Evolutionary conservation across 2,329 filamentous ascomycete genomes (phyloP).

Genomic region (Diaporthe humulicola): DNA sequence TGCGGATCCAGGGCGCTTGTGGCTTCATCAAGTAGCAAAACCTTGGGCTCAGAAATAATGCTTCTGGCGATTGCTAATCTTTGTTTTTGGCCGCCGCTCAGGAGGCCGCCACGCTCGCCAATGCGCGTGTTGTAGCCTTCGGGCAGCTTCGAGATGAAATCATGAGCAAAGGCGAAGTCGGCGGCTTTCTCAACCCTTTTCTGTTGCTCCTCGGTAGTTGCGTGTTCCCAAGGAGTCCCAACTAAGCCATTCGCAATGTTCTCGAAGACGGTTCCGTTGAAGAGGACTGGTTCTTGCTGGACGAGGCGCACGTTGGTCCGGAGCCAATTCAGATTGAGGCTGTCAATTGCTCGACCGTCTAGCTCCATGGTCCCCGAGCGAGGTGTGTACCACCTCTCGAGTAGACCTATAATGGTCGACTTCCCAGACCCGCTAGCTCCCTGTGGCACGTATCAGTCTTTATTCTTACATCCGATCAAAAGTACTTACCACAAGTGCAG

Average conservation of each 20-base stretch:
- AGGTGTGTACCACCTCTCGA: constrained; percentile 67
- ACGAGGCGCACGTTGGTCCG: constrained; percentile 49
- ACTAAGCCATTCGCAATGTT: constrained; percentile 65
- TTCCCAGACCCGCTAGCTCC: constrained; percentile 65
- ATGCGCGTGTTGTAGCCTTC: constrained; percentile 76
- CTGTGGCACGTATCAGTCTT: background rate
- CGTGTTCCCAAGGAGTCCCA: constrained; percentile 55
- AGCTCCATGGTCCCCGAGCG: constrained; percentile 46
- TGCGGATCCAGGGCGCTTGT: constrained; percentile 71
- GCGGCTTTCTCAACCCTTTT: constrained; percentile 74
- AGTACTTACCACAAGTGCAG: constrained; percentile 10
- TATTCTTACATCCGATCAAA: too few species aligned
- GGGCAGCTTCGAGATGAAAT: constrained; percentile 76
- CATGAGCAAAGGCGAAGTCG: constrained; percentile 76
- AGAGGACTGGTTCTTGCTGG: constrained; percentile 54
- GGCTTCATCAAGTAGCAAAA: constrained; percentile 62
- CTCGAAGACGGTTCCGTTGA: constrained; percentile 59
- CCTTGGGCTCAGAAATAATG: constrained; percentile 16
- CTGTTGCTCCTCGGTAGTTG: constrained; percentile 56
- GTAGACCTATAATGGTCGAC: constrained; percentile 58
- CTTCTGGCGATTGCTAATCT: constrained; percentile 64
- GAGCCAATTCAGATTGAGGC: constrained; percentile 48
- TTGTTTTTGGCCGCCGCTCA: constrained; percentile 79
- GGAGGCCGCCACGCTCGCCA: constrained; percentile 67
- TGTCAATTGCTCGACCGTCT: constrained; percentile 45